A percentile compares a stretch with the other conserved stretches of the same genome.
phyloP scores from a whole-genome alignment of 1,284 basidiomycete species.

The Malassezia slooffiae region DNA sequence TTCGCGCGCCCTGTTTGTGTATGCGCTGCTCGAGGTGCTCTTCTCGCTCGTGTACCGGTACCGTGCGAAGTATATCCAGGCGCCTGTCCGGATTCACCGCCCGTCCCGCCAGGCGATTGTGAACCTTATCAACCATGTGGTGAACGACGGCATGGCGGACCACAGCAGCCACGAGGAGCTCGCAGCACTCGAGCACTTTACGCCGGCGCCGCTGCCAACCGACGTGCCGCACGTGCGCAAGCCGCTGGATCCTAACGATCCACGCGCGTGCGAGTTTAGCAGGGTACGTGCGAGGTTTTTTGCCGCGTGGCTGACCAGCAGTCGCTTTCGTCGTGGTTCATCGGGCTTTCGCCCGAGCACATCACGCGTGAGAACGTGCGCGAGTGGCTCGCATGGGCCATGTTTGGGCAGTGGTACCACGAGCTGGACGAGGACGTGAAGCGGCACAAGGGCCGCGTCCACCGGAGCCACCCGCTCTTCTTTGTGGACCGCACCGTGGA shows the following conservation, averaged over 20 bases:
- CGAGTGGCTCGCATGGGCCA: conserved; percentile 41
- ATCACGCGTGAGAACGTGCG: conserved; percentile 30
- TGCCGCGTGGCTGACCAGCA: conserved; percentile 24
- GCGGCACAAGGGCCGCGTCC: conserved; percentile 8
- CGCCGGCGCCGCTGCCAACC: not conserved
- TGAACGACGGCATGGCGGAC: conserved; percentile 23
- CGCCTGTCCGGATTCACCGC: conserved; percentile 19
- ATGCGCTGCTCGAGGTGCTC: conserved; percentile 18
- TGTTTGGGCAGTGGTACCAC: conserved; percentile 29
- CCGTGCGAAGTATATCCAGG: conserved; percentile 20
- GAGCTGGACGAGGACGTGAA: conserved; percentile 24
- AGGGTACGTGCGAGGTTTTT: no score
- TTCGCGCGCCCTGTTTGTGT: conserved; percentile 17
- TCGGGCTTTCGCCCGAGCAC: conserved; percentile 17
- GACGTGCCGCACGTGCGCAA: conserved; percentile 6
- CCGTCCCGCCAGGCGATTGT: conserved; percentile 20
- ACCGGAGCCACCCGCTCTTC: conserved; percentile 19
- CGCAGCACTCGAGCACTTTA: not conserved
- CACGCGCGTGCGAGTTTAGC: conserved; percentile 31
- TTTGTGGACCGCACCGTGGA: conserved; percentile 25
- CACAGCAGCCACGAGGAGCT: not conserved
- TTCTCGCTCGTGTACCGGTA: conserved; percentile 38
- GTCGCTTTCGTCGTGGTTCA: no score
- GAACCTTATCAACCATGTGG: conserved; percentile 21
- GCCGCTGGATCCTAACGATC: conserved; percentile 24